Percentiles rank a stretch among this genome's conserved stretches.
Evolutionary conservation across 371 early-diverging fungal species (phyloP).

Genomic region (Mucor irregularis): DNA sequence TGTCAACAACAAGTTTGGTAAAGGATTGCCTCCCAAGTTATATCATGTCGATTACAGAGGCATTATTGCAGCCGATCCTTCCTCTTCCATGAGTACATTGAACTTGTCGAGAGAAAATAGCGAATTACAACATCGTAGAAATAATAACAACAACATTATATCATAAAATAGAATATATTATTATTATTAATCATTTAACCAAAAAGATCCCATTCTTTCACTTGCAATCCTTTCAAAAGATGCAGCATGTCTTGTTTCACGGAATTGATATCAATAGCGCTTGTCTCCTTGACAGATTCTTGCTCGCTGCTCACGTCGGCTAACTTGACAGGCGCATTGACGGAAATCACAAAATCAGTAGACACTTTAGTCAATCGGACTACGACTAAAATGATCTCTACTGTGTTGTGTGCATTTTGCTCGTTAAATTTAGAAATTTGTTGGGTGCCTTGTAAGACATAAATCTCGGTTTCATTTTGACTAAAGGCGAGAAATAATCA

Average conservation of each 20-base stretch:
- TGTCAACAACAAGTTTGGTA: constrained; percentile 51
- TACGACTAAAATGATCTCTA: constrained; percentile 69
- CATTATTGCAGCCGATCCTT: constrained; percentile 45
- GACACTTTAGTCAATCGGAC: constrained; percentile 60
- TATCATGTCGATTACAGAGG: constrained; percentile 50
- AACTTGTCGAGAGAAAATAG: too few relatives aligned
- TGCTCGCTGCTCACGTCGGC: constrained; percentile 41
- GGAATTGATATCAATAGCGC: constrained; percentile 26
- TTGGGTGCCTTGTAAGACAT: constrained; percentile 62
- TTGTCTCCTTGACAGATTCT: constrained; percentile 36
- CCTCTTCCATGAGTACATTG: too few relatives aligned
- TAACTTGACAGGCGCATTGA: constrained; percentile 64
- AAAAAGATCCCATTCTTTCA: constrained; percentile 67
- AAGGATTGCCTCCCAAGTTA: constrained; percentile 47
- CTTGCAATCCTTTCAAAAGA: constrained; percentile 41
- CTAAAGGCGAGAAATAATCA: too few relatives aligned
- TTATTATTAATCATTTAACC: constrained; percentile 29
- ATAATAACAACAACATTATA: too few relatives aligned
- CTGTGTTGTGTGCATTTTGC: constrained; percentile 55
- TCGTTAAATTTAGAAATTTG: constrained; percentile 73
- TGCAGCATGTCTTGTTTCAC: constrained; percentile 52
- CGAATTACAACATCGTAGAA: too few relatives aligned
- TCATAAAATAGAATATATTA: not conserved
- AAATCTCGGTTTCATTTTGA: constrained; percentile 15
- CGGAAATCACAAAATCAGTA: constrained; percentile 76